These are phyloP conservation scores for Psidium friedrichsthalianum DNA, from an alignment of 345 rosid genomes.

Conservation along the genomic window DNA sequence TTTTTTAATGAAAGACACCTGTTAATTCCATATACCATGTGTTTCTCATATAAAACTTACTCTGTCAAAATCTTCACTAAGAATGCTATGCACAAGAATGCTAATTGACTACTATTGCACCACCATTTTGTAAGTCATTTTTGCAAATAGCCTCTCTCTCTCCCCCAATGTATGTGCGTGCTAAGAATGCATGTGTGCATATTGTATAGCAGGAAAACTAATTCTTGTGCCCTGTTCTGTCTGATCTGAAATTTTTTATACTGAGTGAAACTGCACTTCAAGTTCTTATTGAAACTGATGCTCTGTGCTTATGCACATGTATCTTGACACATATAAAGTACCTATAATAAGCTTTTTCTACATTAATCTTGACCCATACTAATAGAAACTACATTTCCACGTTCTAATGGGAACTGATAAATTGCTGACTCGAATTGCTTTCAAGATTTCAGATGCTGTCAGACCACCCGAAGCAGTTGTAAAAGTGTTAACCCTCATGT, in stretches of 20 bases:
- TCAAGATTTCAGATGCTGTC: conserved; percentile 73
- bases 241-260: neutral
- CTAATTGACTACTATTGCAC: neutral
- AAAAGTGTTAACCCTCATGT: conserved; percentile 37
- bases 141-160: neutral
- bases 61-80: neutral
- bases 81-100: neutral
- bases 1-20: neutral
- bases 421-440: conserved; percentile 27
- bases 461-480: conserved; percentile 49
- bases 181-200: neutral
- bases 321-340: neutral
- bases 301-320: neutral
- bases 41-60: neutral
- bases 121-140: neutral
- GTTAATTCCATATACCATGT: neutral
- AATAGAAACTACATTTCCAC: neutral
- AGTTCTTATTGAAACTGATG: neutral
- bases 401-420: neutral
- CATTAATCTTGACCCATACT: neutral
- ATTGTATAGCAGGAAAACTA: neutral
- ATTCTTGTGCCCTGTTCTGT: neutral
- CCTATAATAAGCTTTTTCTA: neutral
- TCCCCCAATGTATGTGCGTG: neutral
- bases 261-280: neutral